Evolutionary conservation across 148 eudicot species (phyloP), one percentile per base, ranked within the genome.

Genomic region (Camellia granthamiana): DNA sequence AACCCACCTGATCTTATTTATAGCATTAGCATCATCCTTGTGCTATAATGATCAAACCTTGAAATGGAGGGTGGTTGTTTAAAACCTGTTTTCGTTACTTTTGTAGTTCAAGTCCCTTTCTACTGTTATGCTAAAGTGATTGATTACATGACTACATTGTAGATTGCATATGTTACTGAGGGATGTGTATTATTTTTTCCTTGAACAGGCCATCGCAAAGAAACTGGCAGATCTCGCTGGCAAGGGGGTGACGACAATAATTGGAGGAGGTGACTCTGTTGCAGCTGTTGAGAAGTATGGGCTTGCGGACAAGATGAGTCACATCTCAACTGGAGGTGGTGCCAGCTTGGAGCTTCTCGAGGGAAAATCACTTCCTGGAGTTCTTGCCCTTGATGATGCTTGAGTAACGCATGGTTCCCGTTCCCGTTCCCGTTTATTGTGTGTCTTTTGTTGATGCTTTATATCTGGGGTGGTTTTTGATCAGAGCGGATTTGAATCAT

Each of bases 301-400:
- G 9, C 89, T 94, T 4, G 98, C 95, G 0, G 98, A 94, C 69
- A 88, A 91, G 92, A 94, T 94, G 97, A 94, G 97, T 87, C 98
- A 94, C 86, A 94, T 94, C 75, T 94, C 98, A 55, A 94, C 98
- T 1, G 98, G 98, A 70, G 98, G 98, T 14, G 98, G 97, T 82
- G 98, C 96, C 61, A 95, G 98, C 85, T 89, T 95, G 93, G 98
- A 95, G 84, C 93, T 95, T 58, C 87, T 95, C 49, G 97, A 95
- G 81, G 98, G 98, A 41, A 95, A 95, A 77, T 70, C 86, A 16
- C 88, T 95, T 5, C 96, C 98, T 12, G 98, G 98, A 63, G 98
- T 95, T 30, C 88, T 89, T 74, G 98, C 98, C 58, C 96, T 95
- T 21, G 82, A 95, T 60, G 96, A 93, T 74, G 97, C 91, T 77